Conservation (phyloP, 345 rosid species). For the Sonneratia alba region DNA sequence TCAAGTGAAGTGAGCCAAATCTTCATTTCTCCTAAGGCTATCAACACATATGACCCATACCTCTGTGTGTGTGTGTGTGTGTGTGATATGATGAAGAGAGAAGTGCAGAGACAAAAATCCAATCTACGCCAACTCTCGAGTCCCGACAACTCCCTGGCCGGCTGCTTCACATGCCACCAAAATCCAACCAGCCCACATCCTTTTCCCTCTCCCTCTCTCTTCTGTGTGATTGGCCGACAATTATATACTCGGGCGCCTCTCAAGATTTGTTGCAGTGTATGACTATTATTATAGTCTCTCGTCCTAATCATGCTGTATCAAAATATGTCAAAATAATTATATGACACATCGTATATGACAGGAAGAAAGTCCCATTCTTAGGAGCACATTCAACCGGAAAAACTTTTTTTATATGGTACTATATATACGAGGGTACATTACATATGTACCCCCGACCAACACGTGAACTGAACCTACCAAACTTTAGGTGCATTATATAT, state of each 20-base stretch:
- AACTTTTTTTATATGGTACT: not conserved
- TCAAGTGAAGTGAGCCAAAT: not conserved
- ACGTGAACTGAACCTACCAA: conserved; percentile 12
- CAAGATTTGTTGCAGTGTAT: no score
- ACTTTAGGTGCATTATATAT: not conserved
- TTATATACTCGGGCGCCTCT: not conserved
- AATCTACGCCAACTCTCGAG: conserved; percentile 30
- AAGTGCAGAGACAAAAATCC: conserved; percentile 19
- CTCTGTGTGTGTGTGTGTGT: conserved; percentile 4
- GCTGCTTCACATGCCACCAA: conserved; percentile 61
- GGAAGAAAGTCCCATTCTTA: not conserved
- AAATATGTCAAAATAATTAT: not conserved
- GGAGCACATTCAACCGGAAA: conserved; percentile 3
- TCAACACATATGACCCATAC: no score
- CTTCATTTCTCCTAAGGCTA: no score
- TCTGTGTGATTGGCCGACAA: not conserved
- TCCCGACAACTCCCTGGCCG: conserved; percentile 49
- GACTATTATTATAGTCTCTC: not conserved
- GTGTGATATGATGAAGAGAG: conserved; percentile 9
- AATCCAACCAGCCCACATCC: conserved; percentile 20
- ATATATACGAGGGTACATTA: not conserved
- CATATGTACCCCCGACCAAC: no score
- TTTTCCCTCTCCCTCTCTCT: not conserved
- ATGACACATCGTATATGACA: no score
- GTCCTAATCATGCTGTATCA: not conserved